Conservation (phyloP, 106 monocot species). For the Vanilla planifolia region DNA sequence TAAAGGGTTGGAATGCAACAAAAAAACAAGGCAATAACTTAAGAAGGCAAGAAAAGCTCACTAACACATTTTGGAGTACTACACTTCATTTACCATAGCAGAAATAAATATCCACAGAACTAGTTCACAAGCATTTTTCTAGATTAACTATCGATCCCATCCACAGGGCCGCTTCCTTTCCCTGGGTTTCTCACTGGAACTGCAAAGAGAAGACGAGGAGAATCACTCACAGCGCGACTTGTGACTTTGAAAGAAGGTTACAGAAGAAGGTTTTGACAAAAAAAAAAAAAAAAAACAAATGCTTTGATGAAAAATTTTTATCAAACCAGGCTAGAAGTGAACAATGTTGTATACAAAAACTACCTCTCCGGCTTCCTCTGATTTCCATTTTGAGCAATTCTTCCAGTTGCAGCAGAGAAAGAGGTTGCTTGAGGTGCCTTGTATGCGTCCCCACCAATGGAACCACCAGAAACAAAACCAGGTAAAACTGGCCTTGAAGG, state of each 20-base stretch:
- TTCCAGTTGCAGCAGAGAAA: slow-evolving; percentile 17
- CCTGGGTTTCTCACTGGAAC: slow-evolving; percentile 58
- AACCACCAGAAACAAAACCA: slow-evolving; percentile 92
- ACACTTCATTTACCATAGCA: not conserved
- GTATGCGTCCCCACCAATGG: slow-evolving; percentile 68
- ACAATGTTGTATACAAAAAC: not conserved
- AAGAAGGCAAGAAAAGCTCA: not conserved
- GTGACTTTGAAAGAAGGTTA: too few species aligned
- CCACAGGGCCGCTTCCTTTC: slow-evolving; percentile 85
- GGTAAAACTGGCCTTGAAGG: slow-evolving; percentile 30
- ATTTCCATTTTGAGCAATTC: slow-evolving; percentile 27
- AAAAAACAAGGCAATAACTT: too few species aligned
- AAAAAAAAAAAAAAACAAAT: not conserved
- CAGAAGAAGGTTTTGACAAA: too few species aligned
- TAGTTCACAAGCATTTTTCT: too few species aligned
- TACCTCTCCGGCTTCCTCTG: slow-evolving; percentile 53
- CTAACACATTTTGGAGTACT: not conserved
- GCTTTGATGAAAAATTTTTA: not conserved
- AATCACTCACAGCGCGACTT: too few species aligned
- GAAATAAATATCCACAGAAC: slow-evolving; percentile 8
- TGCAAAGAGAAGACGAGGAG: slow-evolving; percentile 28
- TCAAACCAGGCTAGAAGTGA: not conserved
- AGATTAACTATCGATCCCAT: slow-evolving; percentile 78
- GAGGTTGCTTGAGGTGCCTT: slow-evolving; percentile 18
- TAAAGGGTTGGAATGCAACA: too few species aligned